Percentiles rank a stretch among this genome's conserved stretches.
Evolutionary conservation across 306 rosid genomes (phyloP).

Genomic region (Lithocarpus polystachyus): DNA sequence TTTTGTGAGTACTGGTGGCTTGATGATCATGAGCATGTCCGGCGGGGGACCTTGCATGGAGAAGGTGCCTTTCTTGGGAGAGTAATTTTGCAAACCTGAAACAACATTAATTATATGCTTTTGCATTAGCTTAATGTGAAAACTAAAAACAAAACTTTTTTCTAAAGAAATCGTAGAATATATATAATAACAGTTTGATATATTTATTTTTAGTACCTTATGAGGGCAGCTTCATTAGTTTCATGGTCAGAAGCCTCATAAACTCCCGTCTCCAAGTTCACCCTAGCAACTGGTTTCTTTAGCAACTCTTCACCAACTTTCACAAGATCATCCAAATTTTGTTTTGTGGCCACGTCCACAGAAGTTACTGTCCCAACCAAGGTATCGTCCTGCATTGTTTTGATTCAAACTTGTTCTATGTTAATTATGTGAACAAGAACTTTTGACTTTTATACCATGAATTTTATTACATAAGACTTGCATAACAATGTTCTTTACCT

Average conservation of each 20-base stretch:
- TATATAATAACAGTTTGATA: background rate
- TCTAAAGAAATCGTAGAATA: background rate
- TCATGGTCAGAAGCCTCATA: conserved; percentile 20
- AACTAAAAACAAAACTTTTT: background rate
- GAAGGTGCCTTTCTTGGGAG: conserved; percentile 46
- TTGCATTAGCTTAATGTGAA: background rate
- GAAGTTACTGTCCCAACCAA: conserved; percentile 22
- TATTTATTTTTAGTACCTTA: conserved; percentile 23
- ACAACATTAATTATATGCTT: background rate
- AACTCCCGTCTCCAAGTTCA: conserved; percentile 35
- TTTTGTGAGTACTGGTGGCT: background rate
- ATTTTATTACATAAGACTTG: background rate
- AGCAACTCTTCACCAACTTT: conserved; percentile 35
- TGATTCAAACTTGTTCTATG: background rate
- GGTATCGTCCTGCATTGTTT: conserved; percentile 49
- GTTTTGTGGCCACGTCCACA: conserved; percentile 31
- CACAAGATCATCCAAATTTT: conserved; percentile 45
- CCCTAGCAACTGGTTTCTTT: conserved; percentile 33
- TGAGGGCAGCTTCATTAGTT: conserved; percentile 51
- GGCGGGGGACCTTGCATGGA: conserved; percentile 21
- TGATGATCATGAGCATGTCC: conserved; percentile 13
- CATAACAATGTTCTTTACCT: background rate
- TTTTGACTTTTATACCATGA: background rate
- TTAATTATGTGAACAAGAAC: background rate
- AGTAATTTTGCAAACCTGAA: conserved; percentile 50